Evolutionary conservation across 257 asterid genomes (phyloP).

Genomic region (Ocimum tenuiflorum): DNA sequence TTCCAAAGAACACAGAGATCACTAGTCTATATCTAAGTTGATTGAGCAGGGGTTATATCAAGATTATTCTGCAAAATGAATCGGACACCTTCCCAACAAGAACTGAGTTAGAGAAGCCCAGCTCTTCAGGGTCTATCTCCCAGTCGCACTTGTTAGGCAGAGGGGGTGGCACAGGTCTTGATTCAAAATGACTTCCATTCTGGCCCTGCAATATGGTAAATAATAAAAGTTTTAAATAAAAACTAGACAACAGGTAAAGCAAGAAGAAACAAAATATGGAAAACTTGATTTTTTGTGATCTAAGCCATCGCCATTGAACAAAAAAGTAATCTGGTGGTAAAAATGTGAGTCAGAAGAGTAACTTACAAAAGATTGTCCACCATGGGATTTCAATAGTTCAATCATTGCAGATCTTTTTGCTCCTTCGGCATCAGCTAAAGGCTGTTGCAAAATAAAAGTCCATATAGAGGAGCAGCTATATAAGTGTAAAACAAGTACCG

Average conservation of each 20-base stretch:
- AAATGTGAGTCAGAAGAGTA: slow-evolving; percentile 7
- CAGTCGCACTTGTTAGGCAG: slow-evolving; percentile 95
- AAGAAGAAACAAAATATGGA: neutral
- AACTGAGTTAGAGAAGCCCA: slow-evolving; percentile 70
- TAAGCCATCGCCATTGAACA: neutral
- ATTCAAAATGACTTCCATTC: slow-evolving; percentile 97
- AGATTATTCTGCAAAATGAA: slow-evolving; percentile 11
- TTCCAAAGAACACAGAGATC: slow-evolving; percentile 3
- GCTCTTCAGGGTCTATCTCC: slow-evolving; percentile 92
- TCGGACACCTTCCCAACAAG: slow-evolving; percentile 87
- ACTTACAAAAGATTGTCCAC: slow-evolving; percentile 94
- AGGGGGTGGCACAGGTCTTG: slow-evolving; percentile 90
- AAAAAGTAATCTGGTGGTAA: neutral
- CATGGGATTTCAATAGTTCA: slow-evolving; percentile 65
- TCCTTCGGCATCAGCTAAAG: slow-evolving; percentile 98
- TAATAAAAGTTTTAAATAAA: neutral
- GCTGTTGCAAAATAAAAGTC: slow-evolving; percentile 47
- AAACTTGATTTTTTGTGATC: neutral
- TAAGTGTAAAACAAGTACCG: slow-evolving; percentile 2
- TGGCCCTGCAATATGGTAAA: slow-evolving; percentile 66
- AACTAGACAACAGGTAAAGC: neutral
- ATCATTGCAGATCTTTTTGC: slow-evolving; percentile 62
- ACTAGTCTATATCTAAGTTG: slow-evolving; percentile 6
- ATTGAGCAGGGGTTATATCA: neutral
- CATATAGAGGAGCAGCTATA: slow-evolving; percentile 5